A percentile compares a stretch with the other conserved stretches of the same genome.
These are phyloP conservation scores for Paramarasmius palmivorus DNA, from an alignment of 1,284 basidiomycete genomes.

Conservation along the genomic window DNA sequence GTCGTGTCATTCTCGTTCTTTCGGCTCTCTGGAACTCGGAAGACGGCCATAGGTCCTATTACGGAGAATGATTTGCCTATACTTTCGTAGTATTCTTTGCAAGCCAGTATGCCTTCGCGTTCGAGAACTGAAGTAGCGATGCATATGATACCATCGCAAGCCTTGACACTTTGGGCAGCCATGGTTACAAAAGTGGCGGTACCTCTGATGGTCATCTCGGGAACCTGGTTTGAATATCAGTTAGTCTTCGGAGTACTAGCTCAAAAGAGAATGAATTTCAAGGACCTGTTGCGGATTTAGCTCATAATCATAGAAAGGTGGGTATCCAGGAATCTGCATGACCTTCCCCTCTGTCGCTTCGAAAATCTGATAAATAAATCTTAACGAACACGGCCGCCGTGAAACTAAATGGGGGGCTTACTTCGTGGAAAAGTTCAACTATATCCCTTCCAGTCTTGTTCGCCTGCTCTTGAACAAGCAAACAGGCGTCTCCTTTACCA, in stretches of 20 bases:
- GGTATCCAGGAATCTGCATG: not conserved
- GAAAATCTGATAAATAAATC: not conserved
- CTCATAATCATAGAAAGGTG: not conserved
- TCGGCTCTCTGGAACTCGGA: not conserved
- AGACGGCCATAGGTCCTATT: constrained; percentile 10
- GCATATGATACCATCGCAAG: not conserved
- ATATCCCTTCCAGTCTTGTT: not conserved
- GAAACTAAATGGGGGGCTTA: no score
- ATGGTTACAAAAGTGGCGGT: not conserved
- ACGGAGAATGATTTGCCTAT: constrained; percentile 3
- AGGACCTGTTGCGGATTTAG: not conserved
- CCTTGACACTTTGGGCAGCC: not conserved
- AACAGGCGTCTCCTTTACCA: not conserved
- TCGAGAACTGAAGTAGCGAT: not conserved
- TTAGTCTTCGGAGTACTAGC: no score
- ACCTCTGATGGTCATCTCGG: no score
- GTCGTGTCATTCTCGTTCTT: not conserved
- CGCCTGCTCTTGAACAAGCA: not conserved
- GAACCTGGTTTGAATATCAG: no score
- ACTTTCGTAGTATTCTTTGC: not conserved
- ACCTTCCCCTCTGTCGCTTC: not conserved
- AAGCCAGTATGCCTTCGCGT: not conserved
- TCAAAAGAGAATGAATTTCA: not conserved
- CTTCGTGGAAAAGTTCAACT: not conserved
- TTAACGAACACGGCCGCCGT: no score